A percentile compares a stretch with the other conserved stretches of the same genome.
phyloP scores from a whole-genome alignment of 2,329 filamentous ascomycete species.

The Teratosphaeriaceae sp. region DNA sequence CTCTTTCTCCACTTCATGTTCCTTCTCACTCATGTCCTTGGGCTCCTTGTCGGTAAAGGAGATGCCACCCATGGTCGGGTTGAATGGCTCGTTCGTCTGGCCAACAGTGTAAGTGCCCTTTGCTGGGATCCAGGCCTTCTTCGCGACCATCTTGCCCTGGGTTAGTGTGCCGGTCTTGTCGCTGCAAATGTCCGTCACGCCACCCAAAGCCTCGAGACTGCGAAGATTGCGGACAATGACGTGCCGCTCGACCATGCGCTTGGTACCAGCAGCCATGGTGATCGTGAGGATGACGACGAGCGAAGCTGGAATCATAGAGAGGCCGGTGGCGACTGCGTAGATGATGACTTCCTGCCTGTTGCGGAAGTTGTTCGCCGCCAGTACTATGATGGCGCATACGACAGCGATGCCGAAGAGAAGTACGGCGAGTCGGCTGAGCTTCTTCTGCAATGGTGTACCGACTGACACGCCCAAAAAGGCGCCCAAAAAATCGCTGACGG shows the following conservation, averaged over 20 bases:
- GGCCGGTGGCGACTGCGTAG: slow-evolving; percentile 55
- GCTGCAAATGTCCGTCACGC: slow-evolving; percentile 9
- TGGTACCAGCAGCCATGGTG: slow-evolving; percentile 44
- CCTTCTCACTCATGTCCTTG: slow-evolving; percentile 11
- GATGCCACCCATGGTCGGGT: slow-evolving; percentile 59
- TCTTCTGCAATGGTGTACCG: slow-evolving; percentile 78
- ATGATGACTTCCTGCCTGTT: slow-evolving; percentile 56
- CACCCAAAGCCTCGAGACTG: slow-evolving; percentile 48
- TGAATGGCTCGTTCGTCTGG: slow-evolving; percentile 49
- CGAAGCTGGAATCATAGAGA: slow-evolving; percentile 56
- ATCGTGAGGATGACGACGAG: slow-evolving; percentile 34
- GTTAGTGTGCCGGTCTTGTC: slow-evolving; percentile 42
- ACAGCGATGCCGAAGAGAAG: slow-evolving; percentile 70
- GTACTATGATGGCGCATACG: slow-evolving; percentile 61
- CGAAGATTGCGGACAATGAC: slow-evolving; percentile 61
- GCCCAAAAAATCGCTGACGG: slow-evolving; percentile 52
- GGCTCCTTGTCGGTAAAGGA: slow-evolving; percentile 17
- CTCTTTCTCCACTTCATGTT: slow-evolving; percentile 12
- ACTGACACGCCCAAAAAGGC: slow-evolving; percentile 62
- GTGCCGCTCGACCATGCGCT: slow-evolving; percentile 47
- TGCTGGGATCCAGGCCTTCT: slow-evolving; percentile 55
- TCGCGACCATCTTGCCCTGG: slow-evolving; percentile 55
- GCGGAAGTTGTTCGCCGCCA: slow-evolving; percentile 54
- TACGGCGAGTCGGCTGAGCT: slow-evolving; percentile 78
- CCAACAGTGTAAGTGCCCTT: slow-evolving; percentile 56